Evolutionary conservation across 345 rosid species (phyloP), one percentile per base, ranked within the genome.

Genomic region (Brassica cretica): DNA sequence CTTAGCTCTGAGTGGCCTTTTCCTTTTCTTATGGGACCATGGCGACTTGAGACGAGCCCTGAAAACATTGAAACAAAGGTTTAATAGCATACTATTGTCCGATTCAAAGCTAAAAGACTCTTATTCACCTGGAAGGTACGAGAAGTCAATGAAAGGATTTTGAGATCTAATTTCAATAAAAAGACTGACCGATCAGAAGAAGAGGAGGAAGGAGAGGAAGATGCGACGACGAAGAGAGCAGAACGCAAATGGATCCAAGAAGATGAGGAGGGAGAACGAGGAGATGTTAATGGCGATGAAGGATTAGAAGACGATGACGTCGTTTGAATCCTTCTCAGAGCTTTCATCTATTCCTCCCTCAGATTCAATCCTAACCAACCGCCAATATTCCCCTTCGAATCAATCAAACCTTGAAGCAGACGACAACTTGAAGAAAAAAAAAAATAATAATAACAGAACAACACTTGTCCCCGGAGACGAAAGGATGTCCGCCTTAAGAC

Each of bases 181-280:
- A 0, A 41, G 79, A 86, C 92, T 86, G 84, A 89, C 97, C 98
- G 92, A 85, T 88, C 90, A 60, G 90, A 88, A 75, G 97, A 86
- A 79, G 89, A 88, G 74, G 88, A 87, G 64, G 96, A 88, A 27
- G 97, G 97, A 35, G 98, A 89, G 49, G 98, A 92, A 78, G 93
- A 90, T 41, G 88, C 87, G 74, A 88, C 92, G 70, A 94, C 85
- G 82, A 88, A 87, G 51, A 91, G 92, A 73, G 92, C 93, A 78
- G 97, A 91, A 72, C 98, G 98, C 86, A 94, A 80, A 53, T 89
- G 97, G 84, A 86, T 81, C 98, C 98, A 94, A 66, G 97, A 87
- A 33, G 91, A 90, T 1, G 91, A 86, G 0, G 93, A 80, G 2
- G 88, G 72, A n/a, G 93, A 81, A 9, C 88, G 82, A 12, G 88